phyloP scores from a whole-genome alignment of 805 yeast genomes.

The Debaryomyces prosopidis region DNA sequence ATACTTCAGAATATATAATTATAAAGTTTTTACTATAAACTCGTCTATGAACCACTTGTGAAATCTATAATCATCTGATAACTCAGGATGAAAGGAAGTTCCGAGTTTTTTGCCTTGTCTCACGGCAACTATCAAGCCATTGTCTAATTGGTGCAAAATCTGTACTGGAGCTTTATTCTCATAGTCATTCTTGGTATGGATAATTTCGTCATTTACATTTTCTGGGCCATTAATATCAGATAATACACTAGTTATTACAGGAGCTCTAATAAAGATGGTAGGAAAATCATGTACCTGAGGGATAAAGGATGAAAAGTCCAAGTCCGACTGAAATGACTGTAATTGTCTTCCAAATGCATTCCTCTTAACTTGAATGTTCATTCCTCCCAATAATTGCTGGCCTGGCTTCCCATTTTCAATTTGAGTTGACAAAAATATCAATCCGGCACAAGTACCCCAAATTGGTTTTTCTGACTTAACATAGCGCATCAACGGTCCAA shows the following conservation, averaged over 20 bases:
- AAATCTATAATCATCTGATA: conserved; percentile 56
- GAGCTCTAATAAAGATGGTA: conserved; percentile 72
- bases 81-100: conserved; percentile 81
- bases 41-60: conserved; percentile 71
- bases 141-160: conserved; percentile 40
- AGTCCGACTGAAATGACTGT: conserved; percentile 55
- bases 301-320: conserved; percentile 48
- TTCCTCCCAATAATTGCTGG: conserved; percentile 61
- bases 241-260: conserved; percentile 49
- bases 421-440: conserved; percentile 61
- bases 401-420: conserved; percentile 53
- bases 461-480: conserved; percentile 54
- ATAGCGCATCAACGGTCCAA: conserved; percentile 53
- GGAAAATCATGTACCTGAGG: conserved; percentile 40
- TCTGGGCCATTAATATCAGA: conserved; percentile 4
- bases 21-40: conserved; percentile 38
- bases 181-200: conserved; percentile 23
- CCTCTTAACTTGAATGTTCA: conserved; percentile 62
- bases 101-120: conserved; percentile 67
- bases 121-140: conserved; percentile 64
- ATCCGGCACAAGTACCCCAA: conserved; percentile 90
- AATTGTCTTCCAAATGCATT: conserved; percentile 81
- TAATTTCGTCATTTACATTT: conserved; percentile 8
- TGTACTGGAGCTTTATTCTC: conserved; percentile 33
- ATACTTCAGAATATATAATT: not conserved